Evolutionary conservation across 2,329 filamentous ascomycete species (phyloP), one percentile per base, ranked within the genome.

Genomic region (Alternaria arborescens): DNA sequence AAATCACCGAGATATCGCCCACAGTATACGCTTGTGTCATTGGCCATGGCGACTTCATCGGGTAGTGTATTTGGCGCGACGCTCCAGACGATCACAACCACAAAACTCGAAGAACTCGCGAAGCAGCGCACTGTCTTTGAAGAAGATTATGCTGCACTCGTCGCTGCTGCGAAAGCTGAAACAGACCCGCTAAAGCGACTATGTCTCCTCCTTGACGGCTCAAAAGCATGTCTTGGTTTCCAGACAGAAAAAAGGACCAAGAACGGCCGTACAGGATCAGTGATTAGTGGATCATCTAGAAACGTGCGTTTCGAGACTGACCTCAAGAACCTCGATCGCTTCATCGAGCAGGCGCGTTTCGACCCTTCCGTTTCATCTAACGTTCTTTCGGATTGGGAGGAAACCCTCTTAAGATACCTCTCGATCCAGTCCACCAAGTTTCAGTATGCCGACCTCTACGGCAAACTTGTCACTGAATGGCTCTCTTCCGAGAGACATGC

Each of bases 391-490:
- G 64, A 73, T 32, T 80, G 77, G 78, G 69, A 76, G 46, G 65
- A 68, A 12, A 71, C 57, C 16, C 50, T 79, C 1, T 28, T 70
- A 1, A 68, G 72, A 28, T 72, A 79, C 54, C 69, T 80, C 7
- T 67, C 72, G 4, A 56, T 74, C 6, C 76, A 81, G 52, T 79
- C 78, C 4, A 70, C 69, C 52, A 78, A 76, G 55, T 78, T 69
- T 34, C 61, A 74, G 32, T 78, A 78, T 52, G 74, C 76, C 7
- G 70, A 72, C 36, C 65, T 78, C 4, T 79, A 77, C 36, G 76
- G 74, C 20, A 72, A 76, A 52, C 61, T 79, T 8, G 72, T 78
- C 7, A 77, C 72, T 0, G 75, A 79, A 52, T 79, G 76, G 77
- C 68, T 77, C 6, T 71, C 71, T 1, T 72, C 71, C 3, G 69